Evolutionary conservation across 768 basidiomycete genomes (phyloP), one percentile per base, ranked within the genome.

Genomic region (Mycena crocata): DNA sequence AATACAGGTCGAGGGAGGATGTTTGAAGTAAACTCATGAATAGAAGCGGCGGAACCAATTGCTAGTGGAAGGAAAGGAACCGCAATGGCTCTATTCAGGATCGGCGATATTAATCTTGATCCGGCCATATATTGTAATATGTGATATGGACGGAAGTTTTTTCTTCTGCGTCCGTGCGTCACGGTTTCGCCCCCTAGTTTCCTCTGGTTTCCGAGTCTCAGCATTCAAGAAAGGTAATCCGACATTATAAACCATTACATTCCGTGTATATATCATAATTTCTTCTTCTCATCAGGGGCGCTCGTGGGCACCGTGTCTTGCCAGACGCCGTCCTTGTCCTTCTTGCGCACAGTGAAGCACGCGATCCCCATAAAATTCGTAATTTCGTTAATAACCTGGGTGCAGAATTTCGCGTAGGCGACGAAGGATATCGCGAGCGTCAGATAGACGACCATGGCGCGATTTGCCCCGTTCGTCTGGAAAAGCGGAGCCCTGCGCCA

Each of bases 321-420:
- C 92, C 92, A 93, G 21, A 84, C 80, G 14, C 92, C 92, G 49
- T 85, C 77, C 39, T 80, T 80, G 69, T 95, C 94, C 85, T 89
- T 93, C 82, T 93, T 96, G 59, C 90, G 84, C 48, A 98, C 95
- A 19, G 93, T 95, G 74, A 98, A 95, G 81, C 95, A 98, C 1
- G 95, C 97, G 72, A 98, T 95, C 15, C 97, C 97, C 67, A 97
- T 86, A 79, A 91, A 92, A 65, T 95, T 88, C 62, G 95, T 97
- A 78, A 98, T 94, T 70, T 96, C 92, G 65, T 78, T 79, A 72
- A 96, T 95, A 60, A 96, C 94, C n/a, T 91, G 81, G 31, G 87
- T 84, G 72, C 91, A 92, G 78, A 96, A 96, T 46, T 91, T 85
- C 28, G 84, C 88, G 72, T 94, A 97, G 44, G 86, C 85, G 72